Percentiles rank a stretch among this genome's conserved stretches.
Evolutionary conservation across 805 yeast genomes (phyloP).

Genomic region (Candida easanensis): DNA sequence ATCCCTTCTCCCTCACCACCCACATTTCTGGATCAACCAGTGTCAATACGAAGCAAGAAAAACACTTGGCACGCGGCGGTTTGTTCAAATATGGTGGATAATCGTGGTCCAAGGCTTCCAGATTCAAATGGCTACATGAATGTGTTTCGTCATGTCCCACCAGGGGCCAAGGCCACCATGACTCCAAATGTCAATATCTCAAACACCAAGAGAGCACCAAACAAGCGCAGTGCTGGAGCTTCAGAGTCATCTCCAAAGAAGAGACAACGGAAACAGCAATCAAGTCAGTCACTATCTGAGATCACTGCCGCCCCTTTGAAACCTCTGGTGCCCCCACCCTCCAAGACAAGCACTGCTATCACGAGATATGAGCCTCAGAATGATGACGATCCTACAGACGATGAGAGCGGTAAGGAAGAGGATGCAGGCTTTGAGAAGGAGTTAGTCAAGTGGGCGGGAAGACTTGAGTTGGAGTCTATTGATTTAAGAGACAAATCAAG

Average conservation of each 20-base stretch:
- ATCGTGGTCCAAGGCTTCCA: background rate
- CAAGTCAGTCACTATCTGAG: too few species aligned
- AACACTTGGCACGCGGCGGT: background rate
- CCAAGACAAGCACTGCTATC: too few species aligned
- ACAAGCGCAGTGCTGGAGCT: too few species aligned
- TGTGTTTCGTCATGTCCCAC: too few species aligned
- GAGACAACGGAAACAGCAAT: too few species aligned
- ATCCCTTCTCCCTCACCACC: background rate
- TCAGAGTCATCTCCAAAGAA: too few species aligned
- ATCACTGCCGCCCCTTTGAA: background rate
- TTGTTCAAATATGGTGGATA: background rate
- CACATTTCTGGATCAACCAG: background rate
- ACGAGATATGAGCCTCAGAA: background rate
- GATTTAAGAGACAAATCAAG: constrained; percentile 36
- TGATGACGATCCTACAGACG: constrained; percentile 5
- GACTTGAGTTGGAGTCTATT: constrained; percentile 46
- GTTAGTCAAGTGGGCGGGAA: constrained; percentile 47
- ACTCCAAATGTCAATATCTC: too few species aligned
- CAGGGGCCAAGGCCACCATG: too few species aligned
- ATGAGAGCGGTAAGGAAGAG: constrained; percentile 1
- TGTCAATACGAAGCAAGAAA: background rate
- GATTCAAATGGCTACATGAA: too few species aligned
- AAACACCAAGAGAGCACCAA: background rate
- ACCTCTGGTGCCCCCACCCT: too few species aligned
- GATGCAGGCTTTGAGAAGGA: constrained; percentile 32